These are phyloP conservation scores for Macrolepiota albuminosa DNA, from an alignment of 768 basidiomycete genomes.

Conservation along the genomic window DNA sequence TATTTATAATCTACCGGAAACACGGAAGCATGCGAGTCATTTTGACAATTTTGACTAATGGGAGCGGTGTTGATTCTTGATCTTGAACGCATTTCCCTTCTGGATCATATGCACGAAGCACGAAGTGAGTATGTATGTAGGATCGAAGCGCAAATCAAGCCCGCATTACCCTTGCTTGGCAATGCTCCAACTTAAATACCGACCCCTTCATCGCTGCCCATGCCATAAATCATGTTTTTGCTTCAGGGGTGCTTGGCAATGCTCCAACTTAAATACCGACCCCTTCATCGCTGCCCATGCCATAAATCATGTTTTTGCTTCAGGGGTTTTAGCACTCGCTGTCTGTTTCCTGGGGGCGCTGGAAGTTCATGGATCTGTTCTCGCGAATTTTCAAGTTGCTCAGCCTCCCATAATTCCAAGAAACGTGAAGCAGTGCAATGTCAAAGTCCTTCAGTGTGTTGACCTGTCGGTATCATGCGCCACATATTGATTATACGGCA, in stretches of 20 bases:
- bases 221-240: slow-evolving; percentile 12
- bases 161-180: not conserved
- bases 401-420: slow-evolving; percentile 68
- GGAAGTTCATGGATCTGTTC: slow-evolving; percentile 38
- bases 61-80: not conserved
- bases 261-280: not conserved
- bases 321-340: slow-evolving; percentile 12
- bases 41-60: slow-evolving; percentile 1
- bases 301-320: slow-evolving; percentile 14
- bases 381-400: slow-evolving; percentile 65
- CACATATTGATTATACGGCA: slow-evolving; percentile 18
- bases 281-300: not conserved
- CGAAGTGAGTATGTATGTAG: not conserved
- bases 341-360: slow-evolving; percentile 13
- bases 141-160: not conserved
- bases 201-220: not conserved
- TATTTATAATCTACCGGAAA: slow-evolving; percentile 4
- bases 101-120: not conserved
- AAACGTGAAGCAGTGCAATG: slow-evolving; percentile 56
- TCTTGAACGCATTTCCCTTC: not conserved
- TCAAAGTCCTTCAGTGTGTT: slow-evolving; percentile 57
- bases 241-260: slow-evolving; percentile 8
- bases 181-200: not conserved
- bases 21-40: slow-evolving; percentile 2
- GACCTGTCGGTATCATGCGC: not conserved